Conservation (phyloP, 768 basidiomycete genomes). For the Artomyces pyxidatus region DNA sequence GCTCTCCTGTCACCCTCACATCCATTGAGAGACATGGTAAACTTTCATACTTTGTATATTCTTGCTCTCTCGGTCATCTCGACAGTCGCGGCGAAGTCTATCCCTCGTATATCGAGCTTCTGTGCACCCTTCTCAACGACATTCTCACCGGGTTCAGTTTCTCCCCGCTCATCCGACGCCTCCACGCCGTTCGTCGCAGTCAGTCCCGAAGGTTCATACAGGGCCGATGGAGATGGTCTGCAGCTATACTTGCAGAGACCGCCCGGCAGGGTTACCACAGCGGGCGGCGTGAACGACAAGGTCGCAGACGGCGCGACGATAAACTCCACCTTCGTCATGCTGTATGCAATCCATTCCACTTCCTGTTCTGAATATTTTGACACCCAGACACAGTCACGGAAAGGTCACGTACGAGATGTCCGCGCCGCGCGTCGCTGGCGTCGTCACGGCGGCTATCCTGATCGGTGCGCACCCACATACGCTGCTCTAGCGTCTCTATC, state of each 20-base stretch:
- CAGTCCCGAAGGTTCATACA: slow-evolving; percentile 25
- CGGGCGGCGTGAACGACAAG: slow-evolving; percentile 29
- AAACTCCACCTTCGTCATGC: slow-evolving; percentile 31
- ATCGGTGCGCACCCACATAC: slow-evolving; percentile 22
- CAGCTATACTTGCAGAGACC: slow-evolving; percentile 27
- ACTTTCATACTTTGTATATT: too few species aligned
- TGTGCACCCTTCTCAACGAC: too few species aligned
- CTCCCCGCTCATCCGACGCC: slow-evolving; percentile 6
- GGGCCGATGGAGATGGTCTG: slow-evolving; percentile 20
- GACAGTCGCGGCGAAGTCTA: too few species aligned
- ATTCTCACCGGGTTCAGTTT: slow-evolving; percentile 17
- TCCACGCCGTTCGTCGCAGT: slow-evolving; percentile 22
- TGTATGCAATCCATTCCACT: slow-evolving; percentile 16
- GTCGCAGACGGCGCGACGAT: slow-evolving; percentile 30
- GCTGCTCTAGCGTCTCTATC: neutral
- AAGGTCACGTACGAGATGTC: slow-evolving; percentile 27
- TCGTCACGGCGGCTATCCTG: slow-evolving; percentile 34
- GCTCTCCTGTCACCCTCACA: too few species aligned
- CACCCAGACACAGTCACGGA: slow-evolving; percentile 22
- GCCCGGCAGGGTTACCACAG: slow-evolving; percentile 22
- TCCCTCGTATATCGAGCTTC: too few species aligned
- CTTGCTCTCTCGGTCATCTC: too few species aligned
- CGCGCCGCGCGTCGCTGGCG: slow-evolving; percentile 26
- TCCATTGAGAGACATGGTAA: too few species aligned
- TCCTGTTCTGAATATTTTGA: neutral